These are phyloP conservation scores for Heliosperma pusillum DNA, from an alignment of 148 eudicot species.

Conservation along the genomic window DNA sequence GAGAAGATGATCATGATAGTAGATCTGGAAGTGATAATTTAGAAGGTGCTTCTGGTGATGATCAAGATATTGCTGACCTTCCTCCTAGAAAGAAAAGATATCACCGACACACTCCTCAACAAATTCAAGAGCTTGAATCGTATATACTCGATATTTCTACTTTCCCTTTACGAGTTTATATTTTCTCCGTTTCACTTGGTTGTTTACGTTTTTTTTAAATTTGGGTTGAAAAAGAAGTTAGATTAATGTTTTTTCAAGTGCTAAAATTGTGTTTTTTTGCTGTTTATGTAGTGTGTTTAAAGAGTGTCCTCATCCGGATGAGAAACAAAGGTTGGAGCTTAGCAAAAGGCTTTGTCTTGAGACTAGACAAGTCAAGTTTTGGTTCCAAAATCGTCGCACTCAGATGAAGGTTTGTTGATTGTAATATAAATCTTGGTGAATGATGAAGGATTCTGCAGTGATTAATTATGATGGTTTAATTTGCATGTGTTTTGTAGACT, in stretches of 20 bases:
- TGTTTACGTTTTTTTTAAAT: neutral
- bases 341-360: conserved; percentile 82
- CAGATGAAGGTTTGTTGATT: conserved; percentile 75
- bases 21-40: conserved; percentile 94
- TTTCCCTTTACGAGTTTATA: too few species aligned
- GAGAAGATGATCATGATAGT: conserved; percentile 85
- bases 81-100: conserved; percentile 81
- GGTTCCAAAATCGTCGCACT: conserved; percentile 96
- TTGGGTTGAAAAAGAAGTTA: too few species aligned
- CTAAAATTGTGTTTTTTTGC: conserved; percentile 16
- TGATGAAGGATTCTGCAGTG: conserved; percentile 1
- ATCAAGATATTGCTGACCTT: conserved; percentile 62
- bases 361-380: conserved; percentile 89
- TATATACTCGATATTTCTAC: conserved; percentile 29
- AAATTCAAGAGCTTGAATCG: conserved; percentile 98
- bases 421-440: neutral
- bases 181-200: neutral
- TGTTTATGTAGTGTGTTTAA: conserved; percentile 59
- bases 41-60: conserved; percentile 92
- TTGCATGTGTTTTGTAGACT: conserved; percentile 47
- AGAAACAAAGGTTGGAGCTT: conserved; percentile 92
- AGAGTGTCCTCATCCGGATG: conserved; percentile 99
- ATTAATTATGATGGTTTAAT: too few species aligned
- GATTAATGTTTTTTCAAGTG: too few species aligned
- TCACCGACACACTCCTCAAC: conserved; percentile 98